Evolutionary conservation across 2,329 filamentous ascomycete species (phyloP).

Genomic region (Clarireedia monteithiana): DNA sequence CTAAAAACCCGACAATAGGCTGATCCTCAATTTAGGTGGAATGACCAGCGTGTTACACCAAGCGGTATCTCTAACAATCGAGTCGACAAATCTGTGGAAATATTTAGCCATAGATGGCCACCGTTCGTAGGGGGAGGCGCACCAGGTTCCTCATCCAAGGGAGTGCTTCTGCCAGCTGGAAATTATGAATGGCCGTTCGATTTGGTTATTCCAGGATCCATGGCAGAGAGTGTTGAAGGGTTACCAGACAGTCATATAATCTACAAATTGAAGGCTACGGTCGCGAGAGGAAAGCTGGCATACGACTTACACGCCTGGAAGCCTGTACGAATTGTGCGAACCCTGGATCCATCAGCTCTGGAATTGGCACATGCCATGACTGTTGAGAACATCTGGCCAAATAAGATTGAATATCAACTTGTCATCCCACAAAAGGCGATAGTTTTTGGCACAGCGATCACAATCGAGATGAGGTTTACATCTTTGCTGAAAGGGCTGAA

Average conservation of each 20-base stretch:
- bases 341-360: conserved; percentile 65
- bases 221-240: conserved; percentile 85
- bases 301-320: conserved; percentile 80
- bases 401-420: conserved; percentile 95
- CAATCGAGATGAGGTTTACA: conserved; percentile 78
- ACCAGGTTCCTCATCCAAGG: conserved; percentile 40
- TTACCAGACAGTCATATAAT: conserved; percentile 78
- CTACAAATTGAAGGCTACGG: conserved; percentile 85
- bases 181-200: conserved; percentile 85
- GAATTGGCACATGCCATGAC: conserved; percentile 85
- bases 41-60: conserved; percentile 44
- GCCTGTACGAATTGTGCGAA: conserved; percentile 69
- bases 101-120: conserved; percentile 63
- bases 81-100: conserved; percentile 48
- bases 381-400: conserved; percentile 95
- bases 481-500: conserved; percentile 83
- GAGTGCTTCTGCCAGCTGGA: conserved; percentile 55
- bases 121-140: conserved; percentile 51
- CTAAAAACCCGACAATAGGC: background rate
- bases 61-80: conserved; percentile 51
- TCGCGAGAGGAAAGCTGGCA: conserved; percentile 78
- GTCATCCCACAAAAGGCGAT: conserved; percentile 89
- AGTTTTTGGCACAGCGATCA: conserved; percentile 82
- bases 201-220: conserved; percentile 60
- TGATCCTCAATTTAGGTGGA: conserved; percentile 35